Conservation (phyloP, 2,329 filamentous ascomycete genomes). For the Diaporthe velutina region DNA sequence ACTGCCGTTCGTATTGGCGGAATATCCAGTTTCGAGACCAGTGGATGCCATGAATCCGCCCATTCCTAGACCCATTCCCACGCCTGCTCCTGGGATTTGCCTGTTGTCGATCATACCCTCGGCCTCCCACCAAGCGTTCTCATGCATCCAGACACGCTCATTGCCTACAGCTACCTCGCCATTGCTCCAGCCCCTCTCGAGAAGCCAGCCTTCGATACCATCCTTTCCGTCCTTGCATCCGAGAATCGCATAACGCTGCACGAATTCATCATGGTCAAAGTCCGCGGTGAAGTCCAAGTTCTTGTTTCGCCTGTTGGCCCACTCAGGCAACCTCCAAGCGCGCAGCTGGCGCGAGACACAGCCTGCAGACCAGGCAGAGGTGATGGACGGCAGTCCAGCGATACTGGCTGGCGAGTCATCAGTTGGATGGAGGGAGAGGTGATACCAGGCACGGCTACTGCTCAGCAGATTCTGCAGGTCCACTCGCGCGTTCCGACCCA, state of each 20-base stretch:
- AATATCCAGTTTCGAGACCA: conserved; percentile 80
- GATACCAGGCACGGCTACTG: conserved; percentile 95
- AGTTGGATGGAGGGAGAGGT: conserved; percentile 90
- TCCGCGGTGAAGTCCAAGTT: conserved; percentile 96
- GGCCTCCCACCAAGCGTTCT: conserved; percentile 96
- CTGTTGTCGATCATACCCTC: conserved; percentile 87
- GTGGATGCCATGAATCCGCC: conserved; percentile 57
- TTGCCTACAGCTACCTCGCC: conserved; percentile 93
- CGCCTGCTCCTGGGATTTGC: conserved; percentile 72
- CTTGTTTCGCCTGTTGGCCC: conserved; percentile 93
- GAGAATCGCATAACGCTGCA: conserved; percentile 82
- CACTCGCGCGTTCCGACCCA: conserved; percentile 83
- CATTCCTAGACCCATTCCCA: conserved; percentile 44
- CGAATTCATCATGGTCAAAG: conserved; percentile 94
- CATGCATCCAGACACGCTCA: conserved; percentile 95
- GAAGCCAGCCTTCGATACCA: conserved; percentile 92
- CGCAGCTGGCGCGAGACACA: conserved; percentile 93
- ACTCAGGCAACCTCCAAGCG: conserved; percentile 93
- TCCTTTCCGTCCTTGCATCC: conserved; percentile 93
- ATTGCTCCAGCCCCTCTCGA: conserved; percentile 98
- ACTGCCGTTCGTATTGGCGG: conserved; percentile 65
- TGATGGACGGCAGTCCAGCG: conserved; percentile 77
- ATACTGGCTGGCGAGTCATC: conserved; percentile 85
- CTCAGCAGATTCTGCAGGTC: conserved; percentile 81
- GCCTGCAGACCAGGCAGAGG: conserved; percentile 93